Percentiles rank a stretch among this genome's conserved stretches.
phyloP scores from a whole-genome alignment of 1,139 yeast species.

The Yamadazyma siamensis region DNA sequence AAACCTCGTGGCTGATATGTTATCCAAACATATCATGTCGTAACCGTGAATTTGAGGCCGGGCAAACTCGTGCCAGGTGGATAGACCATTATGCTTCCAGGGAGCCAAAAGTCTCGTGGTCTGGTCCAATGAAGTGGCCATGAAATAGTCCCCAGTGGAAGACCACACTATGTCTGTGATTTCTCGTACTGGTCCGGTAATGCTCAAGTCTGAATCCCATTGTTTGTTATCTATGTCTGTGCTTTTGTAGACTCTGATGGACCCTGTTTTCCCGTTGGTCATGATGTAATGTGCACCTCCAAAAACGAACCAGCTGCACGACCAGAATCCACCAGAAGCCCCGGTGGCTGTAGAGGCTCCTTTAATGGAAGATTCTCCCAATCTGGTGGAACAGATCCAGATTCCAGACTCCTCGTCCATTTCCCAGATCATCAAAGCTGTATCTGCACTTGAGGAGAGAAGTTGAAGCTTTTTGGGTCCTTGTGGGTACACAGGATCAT shows the following conservation, averaged over 20 bases:
- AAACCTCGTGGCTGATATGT: conserved; percentile 58
- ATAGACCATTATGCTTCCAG: conserved; percentile 33
- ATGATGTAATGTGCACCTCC: conserved; percentile 45
- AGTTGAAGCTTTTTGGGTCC: conserved; percentile 44
- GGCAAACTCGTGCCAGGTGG: conserved; percentile 87
- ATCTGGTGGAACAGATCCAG: conserved; percentile 78
- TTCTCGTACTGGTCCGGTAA: conserved; percentile 73
- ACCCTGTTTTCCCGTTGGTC: conserved; percentile 89
- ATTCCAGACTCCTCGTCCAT: conserved; percentile 85
- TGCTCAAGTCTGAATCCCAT: conserved; percentile 59
- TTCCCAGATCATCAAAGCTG: conserved; percentile 94
- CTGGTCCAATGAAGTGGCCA: conserved; percentile 84
- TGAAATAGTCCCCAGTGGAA: conserved; percentile 58
- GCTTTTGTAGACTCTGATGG: conserved; percentile 74
- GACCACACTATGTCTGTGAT: conserved; percentile 86
- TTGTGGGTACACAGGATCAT: conserved; percentile 1
- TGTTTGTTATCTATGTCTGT: conserved; percentile 25
- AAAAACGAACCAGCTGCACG: conserved; percentile 68
- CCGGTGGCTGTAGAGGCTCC: conserved; percentile 99
- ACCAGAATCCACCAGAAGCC: conserved; percentile 96
- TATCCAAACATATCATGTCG: conserved; percentile 85
- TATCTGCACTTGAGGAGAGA: conserved; percentile 88
- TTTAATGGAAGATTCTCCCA: conserved; percentile 90
- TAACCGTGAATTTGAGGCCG: conserved; percentile 98
- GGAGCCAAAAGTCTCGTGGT: conserved; percentile 82